Evolutionary conservation across 2,329 filamentous ascomycete species (phyloP).

Genomic region (Aureobasidium mangrovei): DNA sequence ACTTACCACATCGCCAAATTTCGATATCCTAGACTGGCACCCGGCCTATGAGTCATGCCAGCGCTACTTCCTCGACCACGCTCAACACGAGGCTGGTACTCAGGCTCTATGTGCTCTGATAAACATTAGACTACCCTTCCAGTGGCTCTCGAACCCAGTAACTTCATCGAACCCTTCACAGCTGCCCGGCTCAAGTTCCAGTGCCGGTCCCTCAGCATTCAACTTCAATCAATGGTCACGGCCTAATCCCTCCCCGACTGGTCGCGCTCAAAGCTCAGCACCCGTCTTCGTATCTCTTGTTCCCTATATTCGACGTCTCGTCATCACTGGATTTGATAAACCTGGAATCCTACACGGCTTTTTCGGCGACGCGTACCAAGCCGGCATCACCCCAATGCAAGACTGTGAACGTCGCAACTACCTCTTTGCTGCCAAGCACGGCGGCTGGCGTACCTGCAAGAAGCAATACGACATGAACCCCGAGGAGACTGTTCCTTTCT

Average conservation of each 20-base stretch:
- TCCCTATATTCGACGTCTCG: slow-evolving; percentile 81
- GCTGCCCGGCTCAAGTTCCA: not conserved
- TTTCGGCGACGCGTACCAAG: slow-evolving; percentile 87
- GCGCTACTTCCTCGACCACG: slow-evolving; percentile 83
- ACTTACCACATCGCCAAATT: slow-evolving; percentile 38
- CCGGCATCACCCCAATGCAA: slow-evolving; percentile 72
- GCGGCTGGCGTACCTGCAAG: slow-evolving; percentile 83
- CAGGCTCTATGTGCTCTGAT: slow-evolving; percentile 84
- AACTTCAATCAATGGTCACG: slow-evolving; percentile 24
- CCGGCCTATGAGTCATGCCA: slow-evolving; percentile 84
- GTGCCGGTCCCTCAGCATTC: slow-evolving; percentile 19
- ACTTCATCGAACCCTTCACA: slow-evolving; percentile 26
- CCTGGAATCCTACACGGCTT: slow-evolving; percentile 84
- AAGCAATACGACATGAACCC: slow-evolving; percentile 70
- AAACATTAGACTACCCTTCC: slow-evolving; percentile 85
- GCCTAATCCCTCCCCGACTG: slow-evolving; percentile 31
- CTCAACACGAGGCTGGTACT: slow-evolving; percentile 72
- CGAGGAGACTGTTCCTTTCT: slow-evolving; percentile 77
- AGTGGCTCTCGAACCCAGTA: slow-evolving; percentile 51
- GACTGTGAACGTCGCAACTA: slow-evolving; percentile 90
- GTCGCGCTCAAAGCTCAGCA: slow-evolving; percentile 24
- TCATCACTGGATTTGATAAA: slow-evolving; percentile 85
- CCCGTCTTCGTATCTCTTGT: slow-evolving; percentile 56
- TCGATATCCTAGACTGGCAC: slow-evolving; percentile 90
- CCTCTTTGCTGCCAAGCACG: slow-evolving; percentile 88